Percentiles rank a stretch among this genome's conserved stretches.
Evolutionary conservation across 2,329 filamentous ascomycete species (phyloP).

Genomic region (Arachnomyces sp.): DNA sequence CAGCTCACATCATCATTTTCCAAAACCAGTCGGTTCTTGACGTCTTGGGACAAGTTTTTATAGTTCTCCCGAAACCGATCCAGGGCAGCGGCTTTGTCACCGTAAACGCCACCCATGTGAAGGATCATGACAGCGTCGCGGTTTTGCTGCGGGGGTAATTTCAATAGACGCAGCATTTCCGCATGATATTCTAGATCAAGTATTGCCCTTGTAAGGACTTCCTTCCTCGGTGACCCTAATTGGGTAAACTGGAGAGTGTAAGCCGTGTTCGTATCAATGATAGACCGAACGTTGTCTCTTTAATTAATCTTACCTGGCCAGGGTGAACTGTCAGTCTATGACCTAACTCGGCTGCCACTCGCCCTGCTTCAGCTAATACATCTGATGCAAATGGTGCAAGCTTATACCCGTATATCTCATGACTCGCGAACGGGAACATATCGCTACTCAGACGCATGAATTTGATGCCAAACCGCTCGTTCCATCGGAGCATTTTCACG

Average conservation of each 20-base stretch:
- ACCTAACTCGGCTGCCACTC: conserved; percentile 66
- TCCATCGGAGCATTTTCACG: conserved; percentile 81
- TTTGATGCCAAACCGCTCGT: conserved; percentile 82
- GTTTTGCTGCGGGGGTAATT: conserved; percentile 68
- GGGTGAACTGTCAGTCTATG: conserved; percentile 87
- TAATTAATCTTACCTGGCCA: conserved; percentile 51
- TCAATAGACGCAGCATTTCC: conserved; percentile 71
- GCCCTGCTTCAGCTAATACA: conserved; percentile 67
- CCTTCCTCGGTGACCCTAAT: conserved; percentile 69
- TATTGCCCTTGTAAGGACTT: conserved; percentile 68
- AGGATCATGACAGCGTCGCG: conserved; percentile 89
- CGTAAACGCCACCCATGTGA: conserved; percentile 86
- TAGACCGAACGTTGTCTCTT: not conserved
- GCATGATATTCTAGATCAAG: conserved; percentile 83
- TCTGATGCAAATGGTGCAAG: conserved; percentile 76
- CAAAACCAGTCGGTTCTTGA: conserved; percentile 76
- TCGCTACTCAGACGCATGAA: conserved; percentile 90
- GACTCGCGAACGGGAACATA: conserved; percentile 95
- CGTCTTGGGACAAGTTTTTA: conserved; percentile 52
- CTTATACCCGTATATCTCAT: conserved; percentile 77
- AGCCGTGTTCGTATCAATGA: conserved; percentile 1
- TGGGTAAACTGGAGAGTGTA: conserved; percentile 63
- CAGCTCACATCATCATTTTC: conserved; percentile 94
- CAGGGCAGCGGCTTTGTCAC: conserved; percentile 73
- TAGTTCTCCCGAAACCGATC: conserved; percentile 74